Evolutionary conservation across 169 alveolate species (phyloP).

Genomic region (Plasmodium adleri): DNA sequence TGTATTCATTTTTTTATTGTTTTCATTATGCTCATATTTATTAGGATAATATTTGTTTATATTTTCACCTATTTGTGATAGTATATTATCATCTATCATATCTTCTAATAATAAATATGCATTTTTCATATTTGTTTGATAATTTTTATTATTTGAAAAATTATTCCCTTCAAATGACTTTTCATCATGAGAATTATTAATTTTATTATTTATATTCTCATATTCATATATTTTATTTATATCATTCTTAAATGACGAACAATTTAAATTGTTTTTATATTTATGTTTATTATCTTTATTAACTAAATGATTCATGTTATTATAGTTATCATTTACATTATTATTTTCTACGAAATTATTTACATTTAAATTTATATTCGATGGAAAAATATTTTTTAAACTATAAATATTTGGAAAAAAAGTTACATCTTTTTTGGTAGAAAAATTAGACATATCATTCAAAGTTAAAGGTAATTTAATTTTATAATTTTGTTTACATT

Average conservation of each 20-base stretch:
- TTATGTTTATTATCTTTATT: not conserved
- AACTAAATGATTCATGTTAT: not conserved
- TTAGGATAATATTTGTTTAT: too few relatives aligned
- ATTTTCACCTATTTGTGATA: not conserved
- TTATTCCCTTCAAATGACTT: not conserved
- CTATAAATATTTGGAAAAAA: slow-evolving; percentile 39
- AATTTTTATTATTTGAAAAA: not conserved
- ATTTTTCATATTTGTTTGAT: not conserved
- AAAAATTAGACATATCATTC: slow-evolving; percentile 55
- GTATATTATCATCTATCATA: not conserved
- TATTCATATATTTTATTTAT: not conserved
- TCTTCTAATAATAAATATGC: slow-evolving; percentile 2
- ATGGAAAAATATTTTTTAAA: slow-evolving; percentile 18
- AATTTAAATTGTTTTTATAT: too few relatives aligned
- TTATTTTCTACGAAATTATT: not conserved
- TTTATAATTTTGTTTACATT: slow-evolving; percentile 35
- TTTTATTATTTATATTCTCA: not conserved
- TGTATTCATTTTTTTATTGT: not conserved
- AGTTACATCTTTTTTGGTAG: slow-evolving; percentile 13
- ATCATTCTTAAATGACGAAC: too few relatives aligned
- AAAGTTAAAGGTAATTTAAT: slow-evolving; percentile 58
- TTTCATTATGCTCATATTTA: not conserved
- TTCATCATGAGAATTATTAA: not conserved
- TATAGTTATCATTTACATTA: not conserved
- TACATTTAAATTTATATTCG: not conserved